These are phyloP conservation scores for Graphilbum ipis-grandicollis DNA, from an alignment of 2,329 filamentous ascomycete genomes.

Conservation along the genomic window DNA sequence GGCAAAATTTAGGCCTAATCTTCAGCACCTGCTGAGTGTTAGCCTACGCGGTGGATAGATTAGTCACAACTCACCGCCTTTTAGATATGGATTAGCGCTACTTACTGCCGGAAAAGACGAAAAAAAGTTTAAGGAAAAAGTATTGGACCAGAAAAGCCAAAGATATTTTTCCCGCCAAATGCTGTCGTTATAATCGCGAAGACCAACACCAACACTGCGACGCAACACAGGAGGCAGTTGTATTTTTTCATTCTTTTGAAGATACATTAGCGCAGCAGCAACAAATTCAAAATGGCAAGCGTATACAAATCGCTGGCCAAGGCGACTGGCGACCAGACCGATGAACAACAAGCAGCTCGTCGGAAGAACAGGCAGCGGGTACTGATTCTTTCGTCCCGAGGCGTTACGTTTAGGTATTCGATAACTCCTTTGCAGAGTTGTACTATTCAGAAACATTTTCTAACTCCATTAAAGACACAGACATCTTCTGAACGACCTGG, in stretches of 20 bases:
- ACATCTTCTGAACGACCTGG: constrained; percentile 79
- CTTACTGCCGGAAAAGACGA: not conserved
- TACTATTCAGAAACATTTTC: not conserved
- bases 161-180: no score
- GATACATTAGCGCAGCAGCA: not conserved
- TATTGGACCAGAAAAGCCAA: no score
- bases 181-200: not conserved
- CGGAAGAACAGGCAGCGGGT: constrained; percentile 58
- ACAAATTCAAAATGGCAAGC: constrained; percentile 39
- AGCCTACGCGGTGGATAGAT: no score
- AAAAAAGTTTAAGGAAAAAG: not conserved
- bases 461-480: constrained; percentile 47
- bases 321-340: constrained; percentile 28
- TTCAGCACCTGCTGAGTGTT: no score
- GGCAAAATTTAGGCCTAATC: no score
- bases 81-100: not conserved
- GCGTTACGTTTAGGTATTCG: constrained; percentile 65
- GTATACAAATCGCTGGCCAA: constrained; percentile 63
- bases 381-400: constrained; percentile 79
- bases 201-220: no score
- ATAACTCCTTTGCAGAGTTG: not conserved
- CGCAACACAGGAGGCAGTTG: no score
- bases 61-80: not conserved
- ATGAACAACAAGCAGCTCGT: constrained; percentile 17
- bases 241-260: no score